Evolutionary conservation across 371 early-diverging fungal species (phyloP), one percentile per base, ranked within the genome.

Genomic region (Actinomortierella ambigua): DNA sequence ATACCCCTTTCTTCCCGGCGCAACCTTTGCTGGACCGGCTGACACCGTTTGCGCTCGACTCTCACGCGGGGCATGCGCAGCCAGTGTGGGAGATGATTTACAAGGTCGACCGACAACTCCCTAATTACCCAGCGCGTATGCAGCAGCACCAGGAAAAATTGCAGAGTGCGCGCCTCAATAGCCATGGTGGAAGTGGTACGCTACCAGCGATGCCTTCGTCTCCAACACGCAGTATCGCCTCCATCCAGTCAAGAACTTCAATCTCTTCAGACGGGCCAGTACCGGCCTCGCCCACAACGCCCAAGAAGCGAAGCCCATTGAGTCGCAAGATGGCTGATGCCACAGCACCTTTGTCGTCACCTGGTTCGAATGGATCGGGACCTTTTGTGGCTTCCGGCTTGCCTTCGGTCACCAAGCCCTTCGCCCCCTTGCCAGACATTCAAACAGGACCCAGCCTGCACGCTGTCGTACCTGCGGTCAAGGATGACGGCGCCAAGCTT

Each of bases 61-160:
- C 34, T 11, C 63, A 66, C 17, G 65, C 59, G 6, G 2, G 27
- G 28, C 73, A 71, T 55, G 66, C 66, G n/a, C 63, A 63, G 2
- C 73, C 73, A 18, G 49, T 66, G 0, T 71, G 73, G 73, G 73
- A 71, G 57, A 65, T 71, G 73, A 71, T 71, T 55, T 71, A 71
- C 61, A 71, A 71, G 50, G 54, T 71, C 44, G 73, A 71, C 51
- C 66, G 65, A 29, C 48, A 56, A 18, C 73, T 63, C 2, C 73
- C 73, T 52, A 71, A 71, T 50, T 71, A 71, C 24, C 67, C 73
- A 0, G 63, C 65, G 29, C 63, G 73, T 39, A 59, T 66, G 17
- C 73, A 71, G n/a, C 59, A 71, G 46, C 71, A 71, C 17, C 71
- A 71, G 53, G 66, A 71, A 52, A 71, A 65, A 50, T 62, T 71